Evolutionary conservation across 345 rosid species (phyloP), one percentile per base, ranked within the genome.

Genomic region (Microthlaspi erraticum): DNA sequence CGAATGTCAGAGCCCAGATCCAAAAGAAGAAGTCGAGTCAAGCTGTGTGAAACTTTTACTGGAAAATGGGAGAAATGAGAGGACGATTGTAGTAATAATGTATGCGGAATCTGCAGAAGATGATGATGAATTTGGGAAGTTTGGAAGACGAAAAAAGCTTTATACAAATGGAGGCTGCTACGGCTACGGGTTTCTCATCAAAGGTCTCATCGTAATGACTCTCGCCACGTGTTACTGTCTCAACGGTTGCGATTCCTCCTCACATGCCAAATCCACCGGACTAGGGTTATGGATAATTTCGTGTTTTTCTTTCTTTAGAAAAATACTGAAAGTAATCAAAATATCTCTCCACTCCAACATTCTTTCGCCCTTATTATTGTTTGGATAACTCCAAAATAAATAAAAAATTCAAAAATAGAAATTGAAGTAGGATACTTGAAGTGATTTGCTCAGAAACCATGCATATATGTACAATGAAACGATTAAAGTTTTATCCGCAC

Each of bases 151-250:
- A 65, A 36, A 17, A 42, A 54, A 41, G 51, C 46, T 64, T 46
- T 45, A 26, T 33, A 33, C 14, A 10, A 74, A 74, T 1, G 66
- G 66, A 66, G 72, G 72, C 66, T 50, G 56, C 46, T 65, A 64
- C 66, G 72, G 77, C 66, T 73, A 74, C 48, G 55, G 55, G 51
- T 64, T 52, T 36, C 77, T 56, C 66, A 63, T 55, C 70, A 32
- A 71, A 49, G 67, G 18, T 26, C 66, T 50, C 59, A n/a, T 62
- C 52, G 3, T 51, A 1, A 16, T 3, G n/a, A 46, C 43, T 64
- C 1, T 26, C 13, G 71, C 71, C 77, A 73, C 71, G 77, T 73
- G 77, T 64, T 56, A 55, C 13, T 8, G 3, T 64, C 36, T 56
- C 77, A 23, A 72, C 77, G 71, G 71, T 64, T 5, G 5, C 2